Evolutionary conservation across 805 yeast genomes (phyloP), one percentile per base, ranked within the genome.

Genomic region (Barnettozyma vustinii): DNA sequence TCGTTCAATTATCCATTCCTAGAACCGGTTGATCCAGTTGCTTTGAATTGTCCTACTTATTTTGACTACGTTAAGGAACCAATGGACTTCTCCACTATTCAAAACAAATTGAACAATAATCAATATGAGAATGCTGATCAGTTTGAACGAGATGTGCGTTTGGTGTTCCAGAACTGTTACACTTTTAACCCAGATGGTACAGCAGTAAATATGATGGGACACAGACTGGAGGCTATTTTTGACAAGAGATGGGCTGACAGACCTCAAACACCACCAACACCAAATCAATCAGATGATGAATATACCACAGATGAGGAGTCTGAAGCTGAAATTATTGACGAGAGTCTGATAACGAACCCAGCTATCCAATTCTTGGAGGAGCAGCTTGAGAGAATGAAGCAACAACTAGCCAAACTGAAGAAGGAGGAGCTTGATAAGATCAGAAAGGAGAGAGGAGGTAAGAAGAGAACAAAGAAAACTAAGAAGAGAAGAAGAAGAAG

Each of bases 131-230:
- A 83, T 48, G 94, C 90, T 18, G 96, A 87, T 52, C 91, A 87
- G 54, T 90, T 92, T 63, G 96, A 85, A 63, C 69, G 68, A 40
- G 99, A 94, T 63, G 79, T 92, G 35, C 76, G 88, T 49, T 75
- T 90, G 52, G 87, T 94, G 50, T 91, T 94, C 71, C 73, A 78
- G 53, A 92, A 94, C 69, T 92, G 98, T 70, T 94, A 88, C 65
- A 74, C 77, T 15, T 94, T 92, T 72, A 94, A 94, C 67, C 98
- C 99, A 2, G 96, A 87, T 59, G 96, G 97, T n/a, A 83, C 96
- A 5, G 96, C 96, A 44, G 99, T 94, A 35, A 89, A 91, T 66
- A 78, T 80, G 77, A 86, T 94, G 96, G 99, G 98, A 18, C 96
- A 88, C 65, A 77, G 90, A 58, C 72, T 94, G 48, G 97, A 94